Evolutionary conservation across 108 stramenopile species (phyloP).

Genomic region (Fistulifera solaris): DNA sequence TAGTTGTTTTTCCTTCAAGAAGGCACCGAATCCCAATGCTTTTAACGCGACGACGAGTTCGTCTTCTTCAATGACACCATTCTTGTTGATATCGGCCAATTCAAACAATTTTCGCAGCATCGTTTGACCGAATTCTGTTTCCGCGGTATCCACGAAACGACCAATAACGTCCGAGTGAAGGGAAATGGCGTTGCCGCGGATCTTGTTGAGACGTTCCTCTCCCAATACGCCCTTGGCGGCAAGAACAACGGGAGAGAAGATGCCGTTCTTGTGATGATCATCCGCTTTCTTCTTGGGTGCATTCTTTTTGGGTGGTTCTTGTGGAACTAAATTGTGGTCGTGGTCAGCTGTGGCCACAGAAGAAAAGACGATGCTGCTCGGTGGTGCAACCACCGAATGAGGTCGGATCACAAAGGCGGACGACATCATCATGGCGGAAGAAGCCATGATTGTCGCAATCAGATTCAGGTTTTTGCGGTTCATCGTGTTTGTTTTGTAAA

Average conservation of each 20-base stretch:
- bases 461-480: too few relatives aligned
- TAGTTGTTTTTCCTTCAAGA: constrained; percentile 69
- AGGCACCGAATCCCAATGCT: constrained; percentile 50
- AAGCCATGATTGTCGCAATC: too few relatives aligned
- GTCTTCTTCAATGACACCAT: constrained; percentile 47
- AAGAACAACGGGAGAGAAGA: constrained; percentile 65
- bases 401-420: too few relatives aligned
- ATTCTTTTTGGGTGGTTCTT: neutral
- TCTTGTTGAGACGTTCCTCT: constrained; percentile 49
- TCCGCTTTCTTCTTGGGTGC: constrained; percentile 16
- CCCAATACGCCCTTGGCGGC: constrained; percentile 54
- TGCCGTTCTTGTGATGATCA: constrained; percentile 39
- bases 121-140: constrained; percentile 48
- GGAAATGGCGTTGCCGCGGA: constrained; percentile 65
- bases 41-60: constrained; percentile 44
- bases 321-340: neutral
- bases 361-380: too few relatives aligned
- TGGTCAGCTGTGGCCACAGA: neutral
- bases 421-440: too few relatives aligned
- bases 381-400: too few relatives aligned
- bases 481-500: too few relatives aligned
- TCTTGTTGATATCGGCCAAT: constrained; percentile 44
- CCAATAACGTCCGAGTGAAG: constrained; percentile 68
- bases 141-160: constrained; percentile 57
- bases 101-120: constrained; percentile 45